phyloP scores from a whole-genome alignment of 306 rosid genomes.

The Cucurbita pepo region DNA sequence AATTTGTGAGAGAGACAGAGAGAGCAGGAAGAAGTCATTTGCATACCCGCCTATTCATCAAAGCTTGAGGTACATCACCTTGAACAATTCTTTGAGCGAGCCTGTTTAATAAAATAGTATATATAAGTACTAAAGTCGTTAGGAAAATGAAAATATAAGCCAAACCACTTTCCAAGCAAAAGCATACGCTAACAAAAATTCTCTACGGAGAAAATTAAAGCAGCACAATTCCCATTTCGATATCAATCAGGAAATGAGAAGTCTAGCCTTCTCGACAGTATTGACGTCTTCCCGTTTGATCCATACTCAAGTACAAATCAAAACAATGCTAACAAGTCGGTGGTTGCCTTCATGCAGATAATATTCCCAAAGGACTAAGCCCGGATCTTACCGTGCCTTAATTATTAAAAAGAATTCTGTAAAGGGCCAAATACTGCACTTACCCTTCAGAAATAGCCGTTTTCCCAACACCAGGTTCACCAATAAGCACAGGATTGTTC shows the following conservation, averaged over 20 bases:
- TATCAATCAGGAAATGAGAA: neutral
- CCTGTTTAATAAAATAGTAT: slow-evolving; percentile 28
- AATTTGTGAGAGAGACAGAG: neutral
- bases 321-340: neutral
- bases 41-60: slow-evolving; percentile 88
- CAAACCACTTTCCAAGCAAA: neutral
- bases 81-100: slow-evolving; percentile 97
- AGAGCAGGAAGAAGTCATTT: neutral
- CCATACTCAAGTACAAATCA: neutral
- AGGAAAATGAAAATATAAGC: neutral
- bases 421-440: slow-evolving; percentile 5
- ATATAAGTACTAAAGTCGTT: neutral
- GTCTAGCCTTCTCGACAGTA: neutral
- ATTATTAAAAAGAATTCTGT: neutral
- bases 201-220: neutral
- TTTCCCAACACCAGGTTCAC: slow-evolving; percentile 99
- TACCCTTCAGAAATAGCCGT: slow-evolving; percentile 99
- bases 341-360: neutral
- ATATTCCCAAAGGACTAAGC: neutral
- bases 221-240: neutral
- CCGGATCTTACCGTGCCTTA: neutral
- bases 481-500: slow-evolving; percentile 93
- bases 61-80: slow-evolving; percentile 97
- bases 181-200: neutral
- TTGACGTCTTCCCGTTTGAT: neutral